Base-by-base conservation (phyloP, 805 yeast species). In the Ogataea thermomethanolica region DNA sequence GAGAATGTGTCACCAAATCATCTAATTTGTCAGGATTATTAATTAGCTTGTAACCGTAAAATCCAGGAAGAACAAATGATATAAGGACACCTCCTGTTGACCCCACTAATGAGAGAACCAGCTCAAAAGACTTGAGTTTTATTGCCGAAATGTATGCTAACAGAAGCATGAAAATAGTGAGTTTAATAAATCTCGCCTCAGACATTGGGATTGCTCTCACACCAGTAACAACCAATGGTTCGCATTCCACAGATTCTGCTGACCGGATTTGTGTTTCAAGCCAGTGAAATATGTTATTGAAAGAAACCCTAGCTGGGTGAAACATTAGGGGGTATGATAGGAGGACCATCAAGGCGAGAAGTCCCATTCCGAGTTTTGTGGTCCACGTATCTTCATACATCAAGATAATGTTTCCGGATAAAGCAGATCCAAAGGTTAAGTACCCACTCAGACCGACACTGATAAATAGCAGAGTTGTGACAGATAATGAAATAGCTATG, bases 31-130 rank as follows among this genome's bases (percentile, higher is more conserved):
- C 29, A 6, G 40, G 31, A 33, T 60, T 56, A 15, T 52, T 36
- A n/a, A 77, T 69, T 40, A 77, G 59, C 56, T 78, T 73, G 56
- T 65, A 84, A 0, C 91, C 91, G 59, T 84, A 84, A 41, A 80
- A 65, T 0, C 95, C 93, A 0, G 95, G 95, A 30, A 84, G 66
- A 8, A 83, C 82, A 59, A 84, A 84, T 17, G 88, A 79, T 36
- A 84, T 84, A 20, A 87, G 69, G 0, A 90, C 85, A 4, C 90
- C 84, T 0, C 95, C 95, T 0, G 93, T 84, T 5, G 90, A 83
- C 3, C 95, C 95, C 8, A 84, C 89, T 37, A 84, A 64, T 1
- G 91, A 78, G 34, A 84, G 61, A 4, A 84, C 84, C 25, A 75
- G 70, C 38, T 83, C 90, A 54, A 84, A 77, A 0, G 87, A 81